phyloP scores from a whole-genome alignment of 2,329 filamentous ascomycete species.

The Cordyceps tenuipes region DNA sequence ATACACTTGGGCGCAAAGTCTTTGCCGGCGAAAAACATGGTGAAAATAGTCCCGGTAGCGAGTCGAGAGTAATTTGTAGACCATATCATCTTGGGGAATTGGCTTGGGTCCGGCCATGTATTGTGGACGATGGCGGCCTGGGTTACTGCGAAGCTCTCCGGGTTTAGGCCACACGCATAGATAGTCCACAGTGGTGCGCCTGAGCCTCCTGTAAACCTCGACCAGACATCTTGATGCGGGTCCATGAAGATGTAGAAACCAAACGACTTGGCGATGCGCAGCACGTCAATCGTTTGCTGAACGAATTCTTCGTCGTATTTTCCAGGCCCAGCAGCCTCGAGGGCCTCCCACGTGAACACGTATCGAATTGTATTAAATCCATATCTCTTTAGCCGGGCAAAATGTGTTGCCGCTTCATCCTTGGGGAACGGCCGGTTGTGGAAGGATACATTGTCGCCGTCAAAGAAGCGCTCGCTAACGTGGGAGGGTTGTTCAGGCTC shows the following conservation, averaged over 20 bases:
- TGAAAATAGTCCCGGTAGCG: conserved; percentile 84
- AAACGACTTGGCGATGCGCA: conserved; percentile 79
- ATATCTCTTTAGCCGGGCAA: conserved; percentile 74
- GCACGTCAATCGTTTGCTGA: conserved; percentile 75
- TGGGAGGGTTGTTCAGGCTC: conserved; percentile 76
- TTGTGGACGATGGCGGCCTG: conserved; percentile 94
- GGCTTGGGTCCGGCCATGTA: conserved; percentile 73
- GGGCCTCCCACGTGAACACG: conserved; percentile 98
- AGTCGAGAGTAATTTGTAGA: conserved; percentile 91
- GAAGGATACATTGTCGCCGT: conserved; percentile 87
- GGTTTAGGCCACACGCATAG: conserved; percentile 88
- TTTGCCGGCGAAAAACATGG: conserved; percentile 81
- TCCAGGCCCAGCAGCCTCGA: conserved; percentile 84
- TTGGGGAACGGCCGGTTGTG: conserved; percentile 75
- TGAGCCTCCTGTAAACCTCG: conserved; percentile 84
- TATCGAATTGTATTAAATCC: conserved; percentile 97
- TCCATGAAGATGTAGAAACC: conserved; percentile 98
- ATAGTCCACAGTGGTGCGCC: conserved; percentile 97
- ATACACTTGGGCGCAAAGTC: conserved; percentile 95
- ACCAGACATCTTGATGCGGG: conserved; percentile 98
- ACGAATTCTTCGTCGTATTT: conserved; percentile 93
- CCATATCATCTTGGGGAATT: conserved; percentile 99
- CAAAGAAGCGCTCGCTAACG: conserved; percentile 70
- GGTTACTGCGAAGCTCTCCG: conserved; percentile 72
- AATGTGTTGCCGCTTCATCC: conserved; percentile 77